Percentiles rank a stretch among this genome's conserved stretches.
phyloP scores from a whole-genome alignment of 2,329 filamentous ascomycete species.

The Apiospora rasikravindrae region DNA sequence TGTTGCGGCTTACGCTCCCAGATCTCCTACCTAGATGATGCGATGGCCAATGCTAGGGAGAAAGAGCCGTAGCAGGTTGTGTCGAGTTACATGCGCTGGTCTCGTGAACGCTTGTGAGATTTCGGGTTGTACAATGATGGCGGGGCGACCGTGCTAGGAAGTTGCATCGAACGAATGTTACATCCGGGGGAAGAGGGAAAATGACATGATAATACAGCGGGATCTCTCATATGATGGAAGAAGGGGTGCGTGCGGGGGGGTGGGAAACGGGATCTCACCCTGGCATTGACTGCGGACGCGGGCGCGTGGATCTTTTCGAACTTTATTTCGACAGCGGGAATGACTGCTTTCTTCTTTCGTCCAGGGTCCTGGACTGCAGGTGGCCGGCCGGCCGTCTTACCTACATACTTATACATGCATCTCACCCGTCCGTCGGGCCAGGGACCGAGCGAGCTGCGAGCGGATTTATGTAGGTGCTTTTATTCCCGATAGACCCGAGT shows the following conservation, averaged over 20 bases:
- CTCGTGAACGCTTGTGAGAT: too few species aligned
- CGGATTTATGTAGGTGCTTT: background rate
- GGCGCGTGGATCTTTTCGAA: background rate
- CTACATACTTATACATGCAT: background rate
- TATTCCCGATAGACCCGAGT: background rate
- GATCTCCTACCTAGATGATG: too few species aligned
- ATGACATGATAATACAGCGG: background rate
- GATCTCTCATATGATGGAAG: background rate
- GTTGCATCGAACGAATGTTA: background rate
- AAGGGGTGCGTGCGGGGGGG: background rate
- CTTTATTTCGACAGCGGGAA: background rate
- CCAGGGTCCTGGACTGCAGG: background rate
- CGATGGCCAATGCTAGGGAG: too few species aligned
- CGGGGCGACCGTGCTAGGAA: too few species aligned
- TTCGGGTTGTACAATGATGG: too few species aligned
- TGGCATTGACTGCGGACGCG: constrained; percentile 1
- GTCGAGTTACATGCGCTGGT: too few species aligned
- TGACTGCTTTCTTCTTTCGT: background rate
- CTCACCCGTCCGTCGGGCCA: background rate
- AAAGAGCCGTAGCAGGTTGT: too few species aligned
- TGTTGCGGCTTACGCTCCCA: too few species aligned
- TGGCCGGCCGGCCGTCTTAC: background rate
- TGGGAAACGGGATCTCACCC: background rate
- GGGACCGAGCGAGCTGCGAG: background rate
- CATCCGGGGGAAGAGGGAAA: background rate